Evolutionary conservation across 2,329 filamentous ascomycete species (phyloP), one percentile per base, ranked within the genome.

Genomic region (Ophiostoma pallidulum): DNA sequence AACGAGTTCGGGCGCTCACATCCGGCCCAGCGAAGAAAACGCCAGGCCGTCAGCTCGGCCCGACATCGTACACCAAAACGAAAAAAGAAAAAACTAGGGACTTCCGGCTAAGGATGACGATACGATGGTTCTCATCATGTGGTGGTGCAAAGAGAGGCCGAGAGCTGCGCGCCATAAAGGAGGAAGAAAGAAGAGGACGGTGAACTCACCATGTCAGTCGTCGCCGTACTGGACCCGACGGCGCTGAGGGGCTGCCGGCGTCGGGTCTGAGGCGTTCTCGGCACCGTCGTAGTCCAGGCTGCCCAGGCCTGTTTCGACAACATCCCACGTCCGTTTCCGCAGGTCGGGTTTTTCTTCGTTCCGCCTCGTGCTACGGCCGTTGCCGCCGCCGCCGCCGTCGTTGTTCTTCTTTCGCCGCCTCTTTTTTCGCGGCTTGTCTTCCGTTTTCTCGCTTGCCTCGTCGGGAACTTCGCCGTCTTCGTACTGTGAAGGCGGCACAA

Each of bases 31-130:
- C n/a, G n/a, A n/a, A n/a, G 16, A 38, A 36, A 47, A 56, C 63
- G 56, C 57, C 54, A n/a, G 61, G 66, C 29, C 16, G 31, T 22
- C 14, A 3, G 31, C 37, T n/a, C 14, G 3, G 31, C 16, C 18
- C 22, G 14, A 8, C n/a, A 9, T 4, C 31, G 35, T 16, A 18
- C 18, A 35, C 29, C 22, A 16, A 31, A 19, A 45, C n/a, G n/a
- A n/a, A n/a, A n/a, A n/a, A n/a, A n/a, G n/a, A n/a, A n/a, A n/a
- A n/a, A n/a, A n/a, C n/a, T n/a, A n/a, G n/a, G 49, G 68, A 69
- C 66, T 68, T 94, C 82, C 77, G 88, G 73, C 86, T 94, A 94
- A 94, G 88, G 88, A 94, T 94, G 88, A 94, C 86, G 84, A 89
- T 90, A 89, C 75, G 69, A 76, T 48, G 37, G 68, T 66, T 89